Percentiles rank a stretch among this genome's conserved stretches.
Evolutionary conservation across 2,329 filamentous ascomycete genomes (phyloP).

Genomic region (Pseudogymnoascus sp.): DNA sequence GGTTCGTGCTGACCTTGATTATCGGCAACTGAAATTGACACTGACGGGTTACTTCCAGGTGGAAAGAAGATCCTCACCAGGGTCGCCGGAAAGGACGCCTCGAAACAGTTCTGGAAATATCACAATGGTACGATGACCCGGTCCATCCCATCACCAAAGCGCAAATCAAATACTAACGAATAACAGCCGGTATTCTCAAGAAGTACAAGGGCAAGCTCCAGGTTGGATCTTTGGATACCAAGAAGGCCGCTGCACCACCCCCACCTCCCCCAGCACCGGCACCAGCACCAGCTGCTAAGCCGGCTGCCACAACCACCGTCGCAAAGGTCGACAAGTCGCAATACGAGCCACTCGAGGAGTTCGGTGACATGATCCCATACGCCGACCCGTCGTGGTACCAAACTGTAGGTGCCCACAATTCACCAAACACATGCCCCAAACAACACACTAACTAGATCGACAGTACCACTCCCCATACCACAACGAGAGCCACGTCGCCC

Average conservation of each 20-base stretch:
- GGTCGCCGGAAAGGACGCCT: slow-evolving; percentile 28
- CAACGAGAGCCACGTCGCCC: slow-evolving; percentile 86
- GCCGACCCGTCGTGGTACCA: slow-evolving; percentile 94
- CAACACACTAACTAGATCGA: slow-evolving; percentile 8
- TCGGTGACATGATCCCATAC: slow-evolving; percentile 81
- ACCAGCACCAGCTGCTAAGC: slow-evolving; percentile 38
- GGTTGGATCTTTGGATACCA: slow-evolving; percentile 72
- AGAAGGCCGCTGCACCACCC: slow-evolving; percentile 54
- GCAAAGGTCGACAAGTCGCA: slow-evolving; percentile 39
- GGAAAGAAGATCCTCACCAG: slow-evolving; percentile 26
- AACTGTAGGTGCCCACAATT: slow-evolving; percentile 53
- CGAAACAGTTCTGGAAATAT: slow-evolving; percentile 29
- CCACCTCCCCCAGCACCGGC: slow-evolving; percentile 41
- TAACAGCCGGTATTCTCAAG: slow-evolving; percentile 26
- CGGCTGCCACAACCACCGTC: slow-evolving; percentile 46
- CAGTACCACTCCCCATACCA: slow-evolving; percentile 95
- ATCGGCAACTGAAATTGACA: neutral
- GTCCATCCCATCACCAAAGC: neutral
- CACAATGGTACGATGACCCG: slow-evolving; percentile 27
- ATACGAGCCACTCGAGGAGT: slow-evolving; percentile 71
- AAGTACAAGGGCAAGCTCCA: slow-evolving; percentile 53
- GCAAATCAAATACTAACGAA: neutral
- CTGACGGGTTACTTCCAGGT: slow-evolving; percentile 16
- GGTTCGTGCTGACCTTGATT: slow-evolving; percentile 41
- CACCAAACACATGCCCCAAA: neutral